Conservation (phyloP, 192 early-diverging fungal species). For the Spizellomyces punctatus region DNA sequence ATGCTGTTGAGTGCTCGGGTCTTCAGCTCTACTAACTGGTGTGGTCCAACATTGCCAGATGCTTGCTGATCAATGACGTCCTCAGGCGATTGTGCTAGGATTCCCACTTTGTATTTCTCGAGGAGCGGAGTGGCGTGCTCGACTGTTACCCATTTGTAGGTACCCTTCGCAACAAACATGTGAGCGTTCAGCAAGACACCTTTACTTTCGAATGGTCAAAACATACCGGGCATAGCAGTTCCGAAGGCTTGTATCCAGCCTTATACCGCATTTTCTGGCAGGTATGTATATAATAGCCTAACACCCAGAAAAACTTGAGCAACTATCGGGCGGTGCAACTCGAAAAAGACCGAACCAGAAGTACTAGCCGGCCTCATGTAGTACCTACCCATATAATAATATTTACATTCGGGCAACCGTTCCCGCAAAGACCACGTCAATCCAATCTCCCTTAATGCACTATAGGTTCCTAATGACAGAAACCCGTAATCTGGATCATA, state of each 20-base stretch:
- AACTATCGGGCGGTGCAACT: no score
- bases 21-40: not conserved
- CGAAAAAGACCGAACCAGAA: conserved; percentile 6
- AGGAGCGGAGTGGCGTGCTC: conserved; percentile 54
- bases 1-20: not conserved
- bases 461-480: conserved; percentile 83
- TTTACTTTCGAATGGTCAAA: not conserved
- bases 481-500: conserved; percentile 86
- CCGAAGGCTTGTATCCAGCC: conserved; percentile 81
- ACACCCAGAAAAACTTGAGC: no score
- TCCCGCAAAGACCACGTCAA: conserved; percentile 55
- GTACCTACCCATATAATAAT: conserved; percentile 88
- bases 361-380: not conserved
- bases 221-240: conserved; percentile 72
- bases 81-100: not conserved
- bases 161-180: conserved; percentile 22
- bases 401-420: conserved; percentile 55
- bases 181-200: not conserved
- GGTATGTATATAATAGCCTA: conserved; percentile 88
- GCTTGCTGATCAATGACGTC: no score
- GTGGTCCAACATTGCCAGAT: no score
- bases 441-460: conserved; percentile 81
- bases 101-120: conserved; percentile 49
- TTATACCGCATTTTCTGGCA: conserved; percentile 97
- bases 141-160: conserved; percentile 43